Conservation (phyloP, 805 yeast genomes). For the Ogataea corticis region DNA sequence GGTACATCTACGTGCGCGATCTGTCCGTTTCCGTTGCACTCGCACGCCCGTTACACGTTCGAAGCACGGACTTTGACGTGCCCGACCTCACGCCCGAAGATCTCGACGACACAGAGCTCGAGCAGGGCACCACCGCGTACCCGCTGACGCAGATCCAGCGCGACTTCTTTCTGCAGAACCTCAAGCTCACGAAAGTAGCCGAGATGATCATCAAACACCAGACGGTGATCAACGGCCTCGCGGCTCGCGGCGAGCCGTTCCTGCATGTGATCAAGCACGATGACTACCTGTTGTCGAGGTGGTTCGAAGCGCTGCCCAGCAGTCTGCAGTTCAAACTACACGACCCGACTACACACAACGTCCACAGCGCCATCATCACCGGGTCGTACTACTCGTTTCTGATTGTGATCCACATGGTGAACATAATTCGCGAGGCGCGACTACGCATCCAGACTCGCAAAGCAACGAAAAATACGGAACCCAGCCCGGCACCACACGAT, state of each 20-base stretch:
- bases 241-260: slow-evolving; percentile 44
- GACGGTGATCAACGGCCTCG: slow-evolving; percentile 31
- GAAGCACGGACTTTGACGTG: slow-evolving; percentile 72
- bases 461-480: slow-evolving; percentile 16
- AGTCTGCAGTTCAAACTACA: slow-evolving; percentile 59
- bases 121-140: slow-evolving; percentile 18
- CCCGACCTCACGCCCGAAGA: slow-evolving; percentile 66
- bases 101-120: slow-evolving; percentile 49
- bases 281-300: slow-evolving; percentile 71
- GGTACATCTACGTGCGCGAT: slow-evolving; percentile 19
- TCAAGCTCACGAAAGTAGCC: slow-evolving; percentile 67
- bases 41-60: slow-evolving; percentile 71
- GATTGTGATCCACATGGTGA: slow-evolving; percentile 66
- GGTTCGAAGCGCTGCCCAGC: slow-evolving; percentile 67
- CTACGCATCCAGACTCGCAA: background rate
- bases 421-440: slow-evolving; percentile 43
- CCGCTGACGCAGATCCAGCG: slow-evolving; percentile 36
- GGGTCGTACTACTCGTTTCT: slow-evolving; percentile 68
- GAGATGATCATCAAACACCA: slow-evolving; percentile 69
- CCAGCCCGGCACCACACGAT: slow-evolving; percentile 28
- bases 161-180: slow-evolving; percentile 58
- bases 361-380: slow-evolving; percentile 58
- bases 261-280: slow-evolving; percentile 67
- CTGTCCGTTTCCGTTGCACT: slow-evolving; percentile 43
- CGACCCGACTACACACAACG: slow-evolving; percentile 33